Evolutionary conservation across 2,329 filamentous ascomycete species (phyloP), one percentile per base, ranked within the genome.

Genomic region (Sphaerulina vaccinii): DNA sequence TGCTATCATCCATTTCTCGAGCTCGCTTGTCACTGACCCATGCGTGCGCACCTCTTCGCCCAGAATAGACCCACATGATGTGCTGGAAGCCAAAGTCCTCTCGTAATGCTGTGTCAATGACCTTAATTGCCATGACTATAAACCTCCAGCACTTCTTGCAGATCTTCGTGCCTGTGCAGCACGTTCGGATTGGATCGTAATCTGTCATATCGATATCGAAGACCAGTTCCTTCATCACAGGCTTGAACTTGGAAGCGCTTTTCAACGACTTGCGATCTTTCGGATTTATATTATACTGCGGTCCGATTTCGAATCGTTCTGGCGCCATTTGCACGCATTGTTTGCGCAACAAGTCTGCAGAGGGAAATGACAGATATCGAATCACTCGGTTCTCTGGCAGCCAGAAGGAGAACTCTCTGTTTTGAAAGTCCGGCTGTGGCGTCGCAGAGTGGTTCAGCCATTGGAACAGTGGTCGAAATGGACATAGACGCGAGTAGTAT

Each of bases 171-270:
- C 92, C 91, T 64, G 86, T 84, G 70, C 93, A 99, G 73, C 93
- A 99, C 22, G 91, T 96, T 62, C 93, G 85, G 59, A 99, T 88
- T 60, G 95, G 90, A 69, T 99, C 93, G 72, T 99, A 99, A 73
- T 97, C 93, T 49, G 93, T 97, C 81, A 99, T 81, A 81, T 99
- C 93, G 65, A 99, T 97, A 86, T 99, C 93, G 71, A 99, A 97
- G 63, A 96, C 96, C 33, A 99, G 76, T 70, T 99, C 93, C 70
- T 99, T 99, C 50, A 88, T 81, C 24, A 96, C 71, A 0, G 93
- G 92, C 58, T 86, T 87, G 74, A 99, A 96, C 7, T 88, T 83
- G 41, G 83, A 83, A 29, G 85, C 81, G 70, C 90, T 92, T 47
- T 86, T 84, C 27, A 97, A 73, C 0, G 86, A 86, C 74, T 97